Evolutionary conservation across 129 eudicot genomes (phyloP).

Genomic region (Pulicaria dysenterica): DNA sequence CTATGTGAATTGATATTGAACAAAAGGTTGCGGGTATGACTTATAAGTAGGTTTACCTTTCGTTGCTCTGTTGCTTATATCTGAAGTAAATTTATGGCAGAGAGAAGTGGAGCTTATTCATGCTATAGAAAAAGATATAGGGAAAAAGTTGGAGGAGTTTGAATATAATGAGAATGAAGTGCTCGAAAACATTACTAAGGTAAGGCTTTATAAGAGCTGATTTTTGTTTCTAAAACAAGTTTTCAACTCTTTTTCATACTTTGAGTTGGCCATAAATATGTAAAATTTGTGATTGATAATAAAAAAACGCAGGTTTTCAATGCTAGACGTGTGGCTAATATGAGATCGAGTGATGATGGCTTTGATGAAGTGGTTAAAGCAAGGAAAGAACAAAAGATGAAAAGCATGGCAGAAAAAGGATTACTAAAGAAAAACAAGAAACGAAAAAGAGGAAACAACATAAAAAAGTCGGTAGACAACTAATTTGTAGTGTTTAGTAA

Average conservation of each 20-base stretch:
- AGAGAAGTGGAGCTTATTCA: conserved; percentile 71
- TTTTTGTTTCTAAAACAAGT: background rate
- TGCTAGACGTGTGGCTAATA: conserved; percentile 70
- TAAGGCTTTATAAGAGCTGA: conserved; percentile 18
- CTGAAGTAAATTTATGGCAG: conserved; percentile 41
- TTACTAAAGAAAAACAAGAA: conserved; percentile 44
- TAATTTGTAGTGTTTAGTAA: conserved; percentile 6
- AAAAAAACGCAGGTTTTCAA: conserved; percentile 55
- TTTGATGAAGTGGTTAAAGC: conserved; percentile 69
- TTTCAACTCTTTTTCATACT: background rate
- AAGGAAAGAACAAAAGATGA: conserved; percentile 66
- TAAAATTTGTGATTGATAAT: background rate
- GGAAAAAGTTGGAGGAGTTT: conserved; percentile 66
- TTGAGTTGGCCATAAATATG: no score
- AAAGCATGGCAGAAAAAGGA: conserved; percentile 58
- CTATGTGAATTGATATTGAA: background rate
- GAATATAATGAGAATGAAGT: conserved; percentile 79
- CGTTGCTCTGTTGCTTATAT: background rate
- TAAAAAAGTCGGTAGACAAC: conserved; percentile 12
- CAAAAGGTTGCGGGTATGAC: background rate
- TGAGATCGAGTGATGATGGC: conserved; percentile 82
- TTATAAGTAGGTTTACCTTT: background rate
- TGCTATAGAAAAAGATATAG: conserved; percentile 66
- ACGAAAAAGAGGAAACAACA: conserved; percentile 34
- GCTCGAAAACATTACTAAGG: conserved; percentile 73